Base-by-base conservation (phyloP, 805 yeast species). In the Torulaspora franciscae region DNA sequence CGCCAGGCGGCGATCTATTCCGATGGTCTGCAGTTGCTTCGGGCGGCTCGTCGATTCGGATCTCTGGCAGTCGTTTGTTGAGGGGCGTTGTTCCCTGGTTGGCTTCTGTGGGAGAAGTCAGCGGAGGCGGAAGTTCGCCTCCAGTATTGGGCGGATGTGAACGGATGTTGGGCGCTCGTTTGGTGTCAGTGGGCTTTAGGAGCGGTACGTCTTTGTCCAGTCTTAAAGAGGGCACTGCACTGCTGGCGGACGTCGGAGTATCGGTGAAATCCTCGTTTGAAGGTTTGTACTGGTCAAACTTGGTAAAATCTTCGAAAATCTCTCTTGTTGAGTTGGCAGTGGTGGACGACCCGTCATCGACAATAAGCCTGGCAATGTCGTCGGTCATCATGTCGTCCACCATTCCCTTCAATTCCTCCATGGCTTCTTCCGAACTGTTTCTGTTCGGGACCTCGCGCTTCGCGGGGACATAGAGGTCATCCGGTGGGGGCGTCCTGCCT, bases 321-420 rank as follows among this genome's bases (percentile, higher is more conserved):
- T 57, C 61, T 19, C 49, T 47, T 22, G 45, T 46, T 2, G 52
- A 37, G 17, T 34, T 40, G 14, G 34, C 32, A 5, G 39, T 29
- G 22, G 37, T 49, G 25, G 42, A 32, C 8, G 51, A 32, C 8
- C 39, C 45, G 17, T 36, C 36, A 3, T 38, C 41, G 17, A 22
- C 17, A 10, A 14, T 42, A 19, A 42, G 37, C 10, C 45, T 46
- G 2, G 40, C 24, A 8, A 36, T 32, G n/a, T 48, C 48, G 22
- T 39, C 47, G 8, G 49, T 23, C 26, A 53, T 54, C 62, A 68
- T 52, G 11, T 65, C 54, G 38, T 68, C 70, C 19, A 69, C 68
- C 68, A 69, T 65, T 11, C 59, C 56, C 4, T 57, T 57, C 37
- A 72, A 42, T 29, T 61, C 67, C 24, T 65, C 67, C 22, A 66